Conservation (phyloP, 2,329 filamentous ascomycete species). For the Xylaria sp. region DNA sequence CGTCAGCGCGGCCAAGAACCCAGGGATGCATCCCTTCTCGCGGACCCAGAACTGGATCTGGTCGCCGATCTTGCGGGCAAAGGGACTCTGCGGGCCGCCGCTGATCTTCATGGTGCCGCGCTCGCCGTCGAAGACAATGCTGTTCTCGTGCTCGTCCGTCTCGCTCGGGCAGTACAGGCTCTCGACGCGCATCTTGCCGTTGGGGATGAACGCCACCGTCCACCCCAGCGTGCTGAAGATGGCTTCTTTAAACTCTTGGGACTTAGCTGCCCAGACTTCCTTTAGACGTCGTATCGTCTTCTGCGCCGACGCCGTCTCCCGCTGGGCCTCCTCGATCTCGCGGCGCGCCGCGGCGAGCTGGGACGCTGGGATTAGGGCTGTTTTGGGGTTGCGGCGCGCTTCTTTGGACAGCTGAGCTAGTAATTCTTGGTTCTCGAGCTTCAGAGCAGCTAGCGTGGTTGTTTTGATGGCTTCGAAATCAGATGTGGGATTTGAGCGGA, state of each 20-base stretch:
- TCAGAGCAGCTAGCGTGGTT: constrained; percentile 79
- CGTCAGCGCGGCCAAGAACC: constrained; percentile 90
- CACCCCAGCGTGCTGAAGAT: constrained; percentile 93
- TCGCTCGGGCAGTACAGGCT: constrained; percentile 80
- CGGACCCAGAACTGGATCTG: constrained; percentile 97
- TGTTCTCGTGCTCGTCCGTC: constrained; percentile 76
- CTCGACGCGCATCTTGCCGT: constrained; percentile 93
- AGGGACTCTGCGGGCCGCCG: constrained; percentile 86
- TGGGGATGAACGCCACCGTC: constrained; percentile 96
- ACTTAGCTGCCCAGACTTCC: constrained; percentile 92
- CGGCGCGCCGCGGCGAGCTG: constrained; percentile 80
- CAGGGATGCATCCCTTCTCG: constrained; percentile 91
- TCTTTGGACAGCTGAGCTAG: constrained; percentile 74
- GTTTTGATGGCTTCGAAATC: constrained; percentile 87
- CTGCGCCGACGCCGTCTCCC: constrained; percentile 76
- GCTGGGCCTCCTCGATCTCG: constrained; percentile 77
- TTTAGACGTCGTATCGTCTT: constrained; percentile 89
- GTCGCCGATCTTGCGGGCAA: constrained; percentile 85
- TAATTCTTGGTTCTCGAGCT: constrained; percentile 85
- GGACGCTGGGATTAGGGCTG: constrained; percentile 78
- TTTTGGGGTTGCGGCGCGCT: constrained; percentile 54
- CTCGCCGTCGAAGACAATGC: constrained; percentile 89
- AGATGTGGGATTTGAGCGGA: constrained; percentile 92
- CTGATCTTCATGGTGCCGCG: constrained; percentile 98
- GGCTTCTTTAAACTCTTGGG: constrained; percentile 93